Percentiles rank a stretch among this genome's conserved stretches.
These are phyloP conservation scores for Lithocarpus polystachyus DNA, from an alignment of 306 rosid genomes.

Conservation along the genomic window DNA sequence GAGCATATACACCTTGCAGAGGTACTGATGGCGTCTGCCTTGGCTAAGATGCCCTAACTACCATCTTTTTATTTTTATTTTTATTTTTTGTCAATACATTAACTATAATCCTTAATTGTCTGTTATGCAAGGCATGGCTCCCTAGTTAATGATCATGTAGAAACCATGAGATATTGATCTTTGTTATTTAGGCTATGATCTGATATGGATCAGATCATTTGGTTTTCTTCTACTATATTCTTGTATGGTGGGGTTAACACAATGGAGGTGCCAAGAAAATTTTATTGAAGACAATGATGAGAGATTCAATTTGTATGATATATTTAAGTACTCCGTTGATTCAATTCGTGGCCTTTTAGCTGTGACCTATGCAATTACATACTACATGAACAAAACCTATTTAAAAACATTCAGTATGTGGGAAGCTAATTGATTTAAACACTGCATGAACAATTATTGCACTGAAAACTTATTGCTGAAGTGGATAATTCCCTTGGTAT, in stretches of 20 bases:
- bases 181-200: background rate
- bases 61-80: background rate
- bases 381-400: background rate
- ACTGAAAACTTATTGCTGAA: background rate
- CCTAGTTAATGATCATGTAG: background rate
- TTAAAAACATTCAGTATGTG: background rate
- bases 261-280: background rate
- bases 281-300: background rate
- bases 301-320: background rate
- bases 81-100: background rate
- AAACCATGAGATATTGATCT: background rate
- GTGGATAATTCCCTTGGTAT: background rate
- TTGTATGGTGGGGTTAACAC: background rate
- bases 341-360: background rate
- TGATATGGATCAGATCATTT: background rate
- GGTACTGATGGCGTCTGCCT: background rate
- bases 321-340: background rate
- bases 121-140: background rate
- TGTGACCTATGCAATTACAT: background rate
- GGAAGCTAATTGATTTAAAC: background rate
- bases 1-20: background rate
- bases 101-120: background rate
- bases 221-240: background rate
- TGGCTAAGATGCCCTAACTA: background rate
- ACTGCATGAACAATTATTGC: background rate